phyloP scores from a whole-genome alignment of 345 rosid species.

The Erodium maritimum region DNA sequence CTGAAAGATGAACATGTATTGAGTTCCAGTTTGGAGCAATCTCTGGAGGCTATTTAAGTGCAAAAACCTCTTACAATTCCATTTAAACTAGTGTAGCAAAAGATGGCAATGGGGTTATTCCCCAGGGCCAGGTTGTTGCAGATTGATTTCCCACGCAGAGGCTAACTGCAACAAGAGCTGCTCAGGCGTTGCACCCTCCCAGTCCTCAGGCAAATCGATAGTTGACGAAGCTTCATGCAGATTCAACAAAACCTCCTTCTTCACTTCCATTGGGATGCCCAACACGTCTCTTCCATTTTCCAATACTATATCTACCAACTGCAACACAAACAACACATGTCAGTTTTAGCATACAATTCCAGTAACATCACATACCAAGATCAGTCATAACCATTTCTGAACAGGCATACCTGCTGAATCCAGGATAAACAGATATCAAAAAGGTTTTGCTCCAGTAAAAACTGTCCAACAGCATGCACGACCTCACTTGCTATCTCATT shows the following conservation, averaged over 20 bases:
- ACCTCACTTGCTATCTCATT: constrained; percentile 68
- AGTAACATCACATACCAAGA: too few relatives aligned
- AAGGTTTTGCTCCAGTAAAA: constrained; percentile 66
- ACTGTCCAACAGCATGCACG: constrained; percentile 59
- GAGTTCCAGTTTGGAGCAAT: too few relatives aligned
- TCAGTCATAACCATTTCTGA: too few relatives aligned
- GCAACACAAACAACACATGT: constrained; percentile 7
- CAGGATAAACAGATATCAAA: constrained; percentile 83
- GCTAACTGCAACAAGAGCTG: constrained; percentile 82
- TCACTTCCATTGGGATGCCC: constrained; percentile 67
- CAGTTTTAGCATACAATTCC: too few relatives aligned
- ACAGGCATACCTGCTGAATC: constrained; percentile 74
- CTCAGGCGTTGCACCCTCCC: constrained; percentile 81
- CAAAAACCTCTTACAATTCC: too few relatives aligned
- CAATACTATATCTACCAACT: constrained; percentile 68
- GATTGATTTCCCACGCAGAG: constrained; percentile 78
- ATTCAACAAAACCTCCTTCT: constrained; percentile 67
- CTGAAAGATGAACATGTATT: too few relatives aligned
- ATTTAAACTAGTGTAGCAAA: too few relatives aligned
- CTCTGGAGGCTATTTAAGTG: too few relatives aligned
- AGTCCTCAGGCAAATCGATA: constrained; percentile 75
- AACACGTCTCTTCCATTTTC: constrained; percentile 66
- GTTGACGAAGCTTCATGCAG: constrained; percentile 64
- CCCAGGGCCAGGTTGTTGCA: constrained; percentile 60
- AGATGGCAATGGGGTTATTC: too few relatives aligned